Percentiles rank a stretch among this genome's conserved stretches.
phyloP scores from a whole-genome alignment of 495 filamentous ascomycete genomes.

The Neurospora tetrasperma region DNA sequence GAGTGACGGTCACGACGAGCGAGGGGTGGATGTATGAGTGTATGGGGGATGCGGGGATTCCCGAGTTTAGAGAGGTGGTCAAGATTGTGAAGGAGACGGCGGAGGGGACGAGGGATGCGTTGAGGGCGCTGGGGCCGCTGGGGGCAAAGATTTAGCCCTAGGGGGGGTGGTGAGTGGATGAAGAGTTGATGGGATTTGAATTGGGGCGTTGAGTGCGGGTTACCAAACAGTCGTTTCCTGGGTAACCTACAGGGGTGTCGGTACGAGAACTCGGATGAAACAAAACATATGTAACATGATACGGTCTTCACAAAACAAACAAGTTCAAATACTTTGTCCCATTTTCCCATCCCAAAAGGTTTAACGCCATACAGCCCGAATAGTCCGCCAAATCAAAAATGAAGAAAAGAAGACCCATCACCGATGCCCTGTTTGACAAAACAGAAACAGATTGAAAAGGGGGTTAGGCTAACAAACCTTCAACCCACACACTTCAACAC shows the following conservation, averaged over 20 bases:
- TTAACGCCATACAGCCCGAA: background rate
- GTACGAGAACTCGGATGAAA: background rate
- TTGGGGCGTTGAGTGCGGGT: background rate
- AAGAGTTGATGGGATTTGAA: background rate
- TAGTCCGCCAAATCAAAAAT: background rate
- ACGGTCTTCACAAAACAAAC: background rate
- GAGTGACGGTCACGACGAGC: conserved; percentile 74
- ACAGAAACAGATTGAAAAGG: background rate
- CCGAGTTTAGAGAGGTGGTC: conserved; percentile 64
- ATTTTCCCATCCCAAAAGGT: background rate
- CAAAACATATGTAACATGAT: background rate
- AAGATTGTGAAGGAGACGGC: conserved; percentile 70
- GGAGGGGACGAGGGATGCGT: conserved; percentile 50
- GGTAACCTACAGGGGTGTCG: background rate
- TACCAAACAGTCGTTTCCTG: background rate
- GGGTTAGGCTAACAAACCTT: conserved; percentile 48
- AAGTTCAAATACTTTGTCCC: background rate
- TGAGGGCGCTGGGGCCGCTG: conserved; percentile 42
- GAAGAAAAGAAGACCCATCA: background rate
- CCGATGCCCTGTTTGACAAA: background rate
- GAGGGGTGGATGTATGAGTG: conserved; percentile 91
- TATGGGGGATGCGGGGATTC: conserved; percentile 73
- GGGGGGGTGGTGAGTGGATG: background rate
- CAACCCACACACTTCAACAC: conserved; percentile 73
- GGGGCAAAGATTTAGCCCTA: background rate